These are phyloP conservation scores for Mucuna pruriens DNA, from an alignment of 306 rosid species.

Conservation along the genomic window DNA sequence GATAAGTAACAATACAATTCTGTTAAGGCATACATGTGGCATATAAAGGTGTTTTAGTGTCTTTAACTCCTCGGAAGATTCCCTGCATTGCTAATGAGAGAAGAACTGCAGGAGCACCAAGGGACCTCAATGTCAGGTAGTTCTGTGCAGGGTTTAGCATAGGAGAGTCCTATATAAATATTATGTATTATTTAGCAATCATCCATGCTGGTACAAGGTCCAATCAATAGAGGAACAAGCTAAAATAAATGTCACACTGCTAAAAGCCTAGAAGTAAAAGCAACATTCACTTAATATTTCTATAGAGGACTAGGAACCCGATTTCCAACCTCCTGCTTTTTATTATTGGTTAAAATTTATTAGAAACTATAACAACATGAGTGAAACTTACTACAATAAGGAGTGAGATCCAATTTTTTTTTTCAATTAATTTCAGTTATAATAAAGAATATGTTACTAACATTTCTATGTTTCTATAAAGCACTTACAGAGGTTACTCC, in stretches of 20 bases:
- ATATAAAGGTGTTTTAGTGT: constrained; percentile 80
- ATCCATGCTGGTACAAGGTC: constrained; percentile 16
- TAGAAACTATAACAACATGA: too few relatives aligned
- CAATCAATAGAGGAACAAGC: constrained; percentile 2
- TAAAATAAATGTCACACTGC: constrained; percentile 2
- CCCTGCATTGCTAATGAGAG: constrained; percentile 90
- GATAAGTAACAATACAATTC: not conserved
- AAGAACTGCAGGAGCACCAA: constrained; percentile 90
- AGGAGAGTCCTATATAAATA: constrained; percentile 68
- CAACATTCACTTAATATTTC: not conserved
- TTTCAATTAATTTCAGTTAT: too few relatives aligned
- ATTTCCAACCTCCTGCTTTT: too few relatives aligned
- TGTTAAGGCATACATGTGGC: constrained; percentile 61
- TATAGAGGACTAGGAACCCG: constrained; percentile 42
- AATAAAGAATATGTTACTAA: too few relatives aligned
- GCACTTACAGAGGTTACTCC: constrained; percentile 68
- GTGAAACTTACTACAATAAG: too few relatives aligned
- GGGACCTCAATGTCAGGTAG: constrained; percentile 75
- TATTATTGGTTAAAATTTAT: too few relatives aligned
- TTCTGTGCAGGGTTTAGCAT: constrained; percentile 67
- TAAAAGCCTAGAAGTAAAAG: not conserved
- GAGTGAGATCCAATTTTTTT: too few relatives aligned
- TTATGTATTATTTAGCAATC: not conserved
- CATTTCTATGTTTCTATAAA: not conserved
- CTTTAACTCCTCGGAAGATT: constrained; percentile 82